Percentiles rank a stretch among this genome's conserved stretches.
phyloP scores from a whole-genome alignment of 257 asterid species.

The Marsdenia floribunda region DNA sequence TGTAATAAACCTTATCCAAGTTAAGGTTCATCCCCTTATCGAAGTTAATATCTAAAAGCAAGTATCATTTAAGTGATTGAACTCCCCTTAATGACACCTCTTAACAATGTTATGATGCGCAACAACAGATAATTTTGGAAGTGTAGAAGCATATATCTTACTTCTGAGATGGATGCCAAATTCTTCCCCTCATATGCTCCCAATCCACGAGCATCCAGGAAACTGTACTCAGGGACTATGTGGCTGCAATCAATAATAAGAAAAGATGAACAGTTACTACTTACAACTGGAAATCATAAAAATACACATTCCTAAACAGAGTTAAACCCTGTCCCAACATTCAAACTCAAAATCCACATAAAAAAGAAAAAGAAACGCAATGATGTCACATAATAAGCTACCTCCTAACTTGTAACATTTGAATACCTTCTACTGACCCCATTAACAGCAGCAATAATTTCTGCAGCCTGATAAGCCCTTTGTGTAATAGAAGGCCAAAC shows the following conservation, averaged over 20 bases:
- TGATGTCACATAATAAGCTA: background rate
- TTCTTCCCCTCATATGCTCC: conserved; percentile 90
- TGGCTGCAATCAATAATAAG: conserved; percentile 37
- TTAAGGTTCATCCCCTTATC: background rate
- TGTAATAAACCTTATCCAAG: background rate
- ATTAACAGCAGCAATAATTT: conserved; percentile 79
- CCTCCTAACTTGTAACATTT: background rate
- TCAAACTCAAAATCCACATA: too few relatives aligned
- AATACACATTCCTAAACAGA: background rate
- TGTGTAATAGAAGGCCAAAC: conserved; percentile 98
- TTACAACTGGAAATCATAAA: background rate
- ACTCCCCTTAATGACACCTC: background rate
- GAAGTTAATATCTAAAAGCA: background rate
- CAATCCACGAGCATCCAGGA: conserved; percentile 96
- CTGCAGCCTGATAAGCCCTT: conserved; percentile 97
- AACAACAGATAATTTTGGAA: background rate
- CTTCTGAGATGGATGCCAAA: conserved; percentile 65
- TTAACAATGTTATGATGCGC: background rate
- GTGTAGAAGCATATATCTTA: conserved; percentile 13
- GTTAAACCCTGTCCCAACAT: background rate
- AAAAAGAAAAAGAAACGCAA: background rate
- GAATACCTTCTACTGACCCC: conserved; percentile 62
- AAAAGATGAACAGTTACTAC: background rate
- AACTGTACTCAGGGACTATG: conserved; percentile 89
- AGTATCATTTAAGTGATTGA: background rate